Evolutionary conservation across 306 rosid species (phyloP).

Genomic region (Prunus mongolica): DNA sequence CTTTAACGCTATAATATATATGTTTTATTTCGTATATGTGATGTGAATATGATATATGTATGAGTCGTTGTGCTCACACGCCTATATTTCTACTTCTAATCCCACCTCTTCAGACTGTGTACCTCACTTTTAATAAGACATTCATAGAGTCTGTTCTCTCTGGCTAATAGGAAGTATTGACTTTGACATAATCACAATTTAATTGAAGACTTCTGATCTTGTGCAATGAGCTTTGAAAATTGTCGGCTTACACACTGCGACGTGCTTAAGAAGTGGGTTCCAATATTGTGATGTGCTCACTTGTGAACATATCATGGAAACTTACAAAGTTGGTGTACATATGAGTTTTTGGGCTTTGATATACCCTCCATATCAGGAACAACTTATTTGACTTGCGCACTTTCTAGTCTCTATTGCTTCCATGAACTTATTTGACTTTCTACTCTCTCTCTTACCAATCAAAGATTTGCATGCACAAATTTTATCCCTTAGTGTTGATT

Average conservation of each 20-base stretch:
- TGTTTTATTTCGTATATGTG: background rate
- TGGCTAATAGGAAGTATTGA: background rate
- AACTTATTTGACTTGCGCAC: background rate
- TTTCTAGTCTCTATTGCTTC: background rate
- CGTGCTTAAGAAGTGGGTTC: background rate
- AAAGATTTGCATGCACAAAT: background rate
- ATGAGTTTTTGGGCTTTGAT: background rate
- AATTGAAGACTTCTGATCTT: background rate
- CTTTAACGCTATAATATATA: background rate
- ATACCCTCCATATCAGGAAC: background rate
- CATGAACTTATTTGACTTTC: background rate
- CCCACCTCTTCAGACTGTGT: background rate
- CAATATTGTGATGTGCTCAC: background rate
- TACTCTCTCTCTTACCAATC: background rate
- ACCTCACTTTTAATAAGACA: background rate
- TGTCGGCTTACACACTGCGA: background rate
- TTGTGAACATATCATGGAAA: background rate
- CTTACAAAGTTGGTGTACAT: background rate
- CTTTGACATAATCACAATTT: background rate
- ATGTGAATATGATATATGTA: background rate
- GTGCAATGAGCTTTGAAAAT: background rate
- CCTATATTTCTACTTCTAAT: too few relatives aligned
- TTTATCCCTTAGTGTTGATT: background rate
- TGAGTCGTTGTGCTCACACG: background rate
- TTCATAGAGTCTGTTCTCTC: background rate